Evolutionary conservation across 2,329 filamentous ascomycete species (phyloP), one percentile per base, ranked within the genome.

Genomic region (Cytospora chrysosperma): DNA sequence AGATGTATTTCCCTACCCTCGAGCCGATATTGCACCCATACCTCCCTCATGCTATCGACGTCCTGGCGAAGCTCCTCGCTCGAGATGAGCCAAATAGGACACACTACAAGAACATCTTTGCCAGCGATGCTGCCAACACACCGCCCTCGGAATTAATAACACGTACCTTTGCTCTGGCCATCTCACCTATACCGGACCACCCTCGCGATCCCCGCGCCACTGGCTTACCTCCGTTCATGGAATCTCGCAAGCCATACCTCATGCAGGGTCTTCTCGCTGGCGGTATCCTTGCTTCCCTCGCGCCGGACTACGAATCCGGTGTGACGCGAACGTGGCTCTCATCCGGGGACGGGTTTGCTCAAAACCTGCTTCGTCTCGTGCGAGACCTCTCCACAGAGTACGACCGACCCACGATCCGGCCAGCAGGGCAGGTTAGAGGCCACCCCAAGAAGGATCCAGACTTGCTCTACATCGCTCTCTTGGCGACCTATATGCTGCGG

Each of bases 251-350:
- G 75, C 90, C 95, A 0, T 89, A 92, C 70, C 79, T 99, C 13
- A 95, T 96, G 84, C 95, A 99, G 76, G 93, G 93, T 1, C 85
- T 98, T 70, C 82, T 98, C 7, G 91, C 93, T 1, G 93, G 92
- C 0, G 93, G 98, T 69, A 96, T 98, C 58, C 78, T 98, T 3
- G 87, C 92, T 0, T 88, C 88, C 12, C 81, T 97, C 15, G 83
- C 83, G 0, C 86, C 86, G 1, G 70, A 70, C 0, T 68, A 86
- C n/a, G 92, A 96, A 68, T 84, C 83, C 19, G 84, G 86, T 4
- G 77, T 97, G 9, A 89, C 93, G 4, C 86, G 86, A 62, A 81
- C 85, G 0, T 98, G 95, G 93, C 83, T 98, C 9, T 86, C 88
- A 47, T 92, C 91, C 4, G 87, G 89, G 50, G 93, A 96, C 69